Base-by-base conservation (phyloP, 768 basidiomycete genomes). In the Rhodocollybia butyracea region DNA sequence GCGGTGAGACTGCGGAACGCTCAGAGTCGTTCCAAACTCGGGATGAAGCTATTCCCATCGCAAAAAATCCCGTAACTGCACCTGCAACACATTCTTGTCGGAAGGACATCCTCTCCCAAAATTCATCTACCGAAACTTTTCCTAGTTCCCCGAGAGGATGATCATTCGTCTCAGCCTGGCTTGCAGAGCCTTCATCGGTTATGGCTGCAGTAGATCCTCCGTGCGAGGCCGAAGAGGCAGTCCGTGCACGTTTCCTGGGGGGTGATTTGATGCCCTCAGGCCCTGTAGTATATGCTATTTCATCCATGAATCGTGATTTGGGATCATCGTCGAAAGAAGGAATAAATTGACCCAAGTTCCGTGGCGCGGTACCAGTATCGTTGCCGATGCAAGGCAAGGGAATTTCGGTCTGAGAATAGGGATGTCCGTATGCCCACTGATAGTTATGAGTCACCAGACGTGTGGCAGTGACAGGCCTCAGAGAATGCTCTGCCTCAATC, bases 321-420 rank as follows among this genome's bases (percentile, higher is more conserved):
- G 97, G 95, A 68, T 97, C 94, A 64, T 99, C 97, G n/a, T 94
- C 90, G 65, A 98, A 93, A 54, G 82, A 87, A 2, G 97, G 97
- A 21, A 99, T 87, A 50, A 81, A 81, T 53, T 84, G 79, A 0
- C 89, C 92, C 29, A 95, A 73, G 56, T 81, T 79, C 27, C 64
- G 68, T 60, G 61, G 51, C 39, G 59, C 62, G 1, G 66, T 59
- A 2, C 60, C 51, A 40, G 17, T 19, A 31, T 61, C 61, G 41
- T 64, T 66, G 34, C 60, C 46, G 13, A 76, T 74, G 63, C 75
- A 82, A 36, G 75, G 81, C 39, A 80, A 66, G 1, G 63, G 76
- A 63, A 76, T 81, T 65, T 68, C 79, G 58, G 50, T 78, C 74
- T 65, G 79, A 62, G 76, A 71, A 62, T 93, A 94, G 17, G 90